These are phyloP conservation scores for Globisporangium nagaii DNA, from an alignment of 352 stramenopile species.

Conservation along the genomic window DNA sequence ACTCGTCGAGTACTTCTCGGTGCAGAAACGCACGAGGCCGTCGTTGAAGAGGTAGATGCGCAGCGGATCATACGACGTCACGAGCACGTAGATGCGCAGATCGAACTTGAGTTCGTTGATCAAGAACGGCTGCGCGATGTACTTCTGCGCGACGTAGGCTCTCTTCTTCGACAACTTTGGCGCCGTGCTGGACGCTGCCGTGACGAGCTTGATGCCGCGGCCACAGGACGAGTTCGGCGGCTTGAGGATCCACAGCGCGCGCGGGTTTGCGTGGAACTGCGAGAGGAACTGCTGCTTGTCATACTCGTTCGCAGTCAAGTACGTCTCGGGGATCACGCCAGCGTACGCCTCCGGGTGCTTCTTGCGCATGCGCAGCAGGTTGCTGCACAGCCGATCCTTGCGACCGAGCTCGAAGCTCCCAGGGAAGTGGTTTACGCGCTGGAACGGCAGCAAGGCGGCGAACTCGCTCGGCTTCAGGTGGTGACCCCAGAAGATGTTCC, in stretches of 20 bases:
- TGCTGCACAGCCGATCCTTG: constrained; percentile 62
- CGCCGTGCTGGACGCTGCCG: constrained; percentile 23
- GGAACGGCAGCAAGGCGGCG: constrained; percentile 35
- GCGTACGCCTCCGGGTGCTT: constrained; percentile 42
- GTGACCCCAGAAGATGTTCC: constrained; percentile 75
- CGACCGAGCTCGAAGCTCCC: constrained; percentile 72
- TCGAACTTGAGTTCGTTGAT: constrained; percentile 92
- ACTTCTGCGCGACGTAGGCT: constrained; percentile 65
- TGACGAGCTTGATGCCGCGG: constrained; percentile 70
- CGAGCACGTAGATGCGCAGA: constrained; percentile 86
- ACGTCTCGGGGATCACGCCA: constrained; percentile 67
- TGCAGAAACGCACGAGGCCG: constrained; percentile 86
- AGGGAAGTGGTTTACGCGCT: constrained; percentile 72
- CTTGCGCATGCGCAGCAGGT: constrained; percentile 61
- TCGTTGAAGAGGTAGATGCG: constrained; percentile 84
- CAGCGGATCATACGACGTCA: constrained; percentile 84
- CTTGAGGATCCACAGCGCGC: constrained; percentile 75
- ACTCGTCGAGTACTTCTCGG: constrained; percentile 65
- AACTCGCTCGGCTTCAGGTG: constrained; percentile 50
- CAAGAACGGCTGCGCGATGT: constrained; percentile 74
- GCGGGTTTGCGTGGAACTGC: constrained; percentile 35
- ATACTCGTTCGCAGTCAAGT: constrained; percentile 64
- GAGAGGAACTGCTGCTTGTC: constrained; percentile 57
- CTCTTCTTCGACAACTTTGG: constrained; percentile 70
- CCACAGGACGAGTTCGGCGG: constrained; percentile 73